A percentile compares a stretch with the other conserved stretches of the same genome.
Conservation (phyloP, 106 monocot genomes). For the Apostasia ramifera region DNA sequence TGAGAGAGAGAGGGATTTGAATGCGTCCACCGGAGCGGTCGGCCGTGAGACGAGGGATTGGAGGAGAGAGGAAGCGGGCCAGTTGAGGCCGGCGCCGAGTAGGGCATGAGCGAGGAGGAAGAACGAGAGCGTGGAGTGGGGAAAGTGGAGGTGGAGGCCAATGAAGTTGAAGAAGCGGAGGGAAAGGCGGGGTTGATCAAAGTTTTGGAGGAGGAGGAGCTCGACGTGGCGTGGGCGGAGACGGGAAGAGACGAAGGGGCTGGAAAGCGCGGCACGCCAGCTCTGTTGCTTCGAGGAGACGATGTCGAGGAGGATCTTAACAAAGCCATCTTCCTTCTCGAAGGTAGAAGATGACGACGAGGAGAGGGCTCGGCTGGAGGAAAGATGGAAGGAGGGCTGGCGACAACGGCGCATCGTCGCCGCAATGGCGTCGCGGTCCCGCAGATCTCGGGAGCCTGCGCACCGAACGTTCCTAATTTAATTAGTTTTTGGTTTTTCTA, state of each 20-base stretch:
- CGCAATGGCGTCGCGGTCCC: no score
- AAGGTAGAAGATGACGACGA: not conserved
- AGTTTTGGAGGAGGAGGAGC: conserved; percentile 35
- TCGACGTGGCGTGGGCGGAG: conserved; percentile 58
- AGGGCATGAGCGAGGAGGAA: conserved; percentile 44
- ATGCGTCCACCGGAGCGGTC: conserved; percentile 14
- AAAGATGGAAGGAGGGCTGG: not conserved
- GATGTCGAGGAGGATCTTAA: conserved; percentile 47
- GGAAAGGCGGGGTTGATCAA: conserved; percentile 31
- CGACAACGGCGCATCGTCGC: not conserved
- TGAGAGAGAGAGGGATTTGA: conserved; percentile 11
- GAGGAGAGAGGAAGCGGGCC: conserved; percentile 50
- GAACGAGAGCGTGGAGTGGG: conserved; percentile 52
- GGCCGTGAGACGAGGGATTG: conserved; percentile 36
- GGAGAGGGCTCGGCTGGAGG: not conserved
- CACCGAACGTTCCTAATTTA: no score
- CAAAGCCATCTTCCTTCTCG: conserved; percentile 36
- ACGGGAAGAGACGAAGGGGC: conserved; percentile 43
- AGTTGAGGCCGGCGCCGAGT: conserved; percentile 29
- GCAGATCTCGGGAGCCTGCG: no score
- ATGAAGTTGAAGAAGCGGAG: conserved; percentile 77
- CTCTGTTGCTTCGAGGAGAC: conserved; percentile 34
- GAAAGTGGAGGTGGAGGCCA: conserved; percentile 48
- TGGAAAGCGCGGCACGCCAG: conserved; percentile 49
- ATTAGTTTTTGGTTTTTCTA: no score